Conservation (phyloP, 768 basidiomycete species). For the Leccinum olivaceopallidum region DNA sequence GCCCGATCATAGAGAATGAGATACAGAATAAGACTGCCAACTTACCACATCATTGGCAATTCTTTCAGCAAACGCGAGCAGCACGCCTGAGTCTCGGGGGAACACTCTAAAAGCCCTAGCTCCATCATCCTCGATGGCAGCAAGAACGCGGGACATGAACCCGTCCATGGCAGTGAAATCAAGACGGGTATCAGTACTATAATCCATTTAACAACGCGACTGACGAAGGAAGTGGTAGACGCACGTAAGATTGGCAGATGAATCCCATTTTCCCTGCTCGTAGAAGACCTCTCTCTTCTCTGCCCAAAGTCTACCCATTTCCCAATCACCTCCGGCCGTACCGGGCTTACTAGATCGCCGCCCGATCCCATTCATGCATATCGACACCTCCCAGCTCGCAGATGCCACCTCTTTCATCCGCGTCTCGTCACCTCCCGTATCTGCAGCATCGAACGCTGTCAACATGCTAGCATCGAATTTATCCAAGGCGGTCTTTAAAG, state of each 20-base stretch:
- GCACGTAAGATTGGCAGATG: constrained; percentile 80
- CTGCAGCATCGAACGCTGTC: constrained; percentile 87
- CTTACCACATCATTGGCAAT: constrained; percentile 82
- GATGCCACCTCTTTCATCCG: constrained; percentile 82
- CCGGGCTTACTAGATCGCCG: constrained; percentile 6
- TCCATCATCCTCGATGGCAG: constrained; percentile 72
- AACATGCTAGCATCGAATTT: constrained; percentile 85
- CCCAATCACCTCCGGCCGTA: constrained; percentile 58
- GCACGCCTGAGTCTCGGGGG: constrained; percentile 73
- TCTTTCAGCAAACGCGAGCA: constrained; percentile 81
- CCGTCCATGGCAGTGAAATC: constrained; percentile 93
- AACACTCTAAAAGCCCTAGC: constrained; percentile 83
- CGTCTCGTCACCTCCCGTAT: constrained; percentile 67
- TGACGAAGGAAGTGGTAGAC: constrained; percentile 22
- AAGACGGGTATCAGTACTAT: constrained; percentile 56
- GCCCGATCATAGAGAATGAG: constrained; percentile 1
- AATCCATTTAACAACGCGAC: background rate
- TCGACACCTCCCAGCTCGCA: constrained; percentile 85
- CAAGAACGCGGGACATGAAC: constrained; percentile 74
- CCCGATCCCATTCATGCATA: constrained; percentile 38
- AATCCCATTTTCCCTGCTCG: constrained; percentile 75
- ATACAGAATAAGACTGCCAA: constrained; percentile 9
- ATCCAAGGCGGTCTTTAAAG: constrained; percentile 79
- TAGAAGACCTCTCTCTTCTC: constrained; percentile 96
- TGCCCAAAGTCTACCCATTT: constrained; percentile 93